Base-by-base conservation (phyloP, 768 basidiomycete genomes). In the Termitomyces sp. region DNA sequence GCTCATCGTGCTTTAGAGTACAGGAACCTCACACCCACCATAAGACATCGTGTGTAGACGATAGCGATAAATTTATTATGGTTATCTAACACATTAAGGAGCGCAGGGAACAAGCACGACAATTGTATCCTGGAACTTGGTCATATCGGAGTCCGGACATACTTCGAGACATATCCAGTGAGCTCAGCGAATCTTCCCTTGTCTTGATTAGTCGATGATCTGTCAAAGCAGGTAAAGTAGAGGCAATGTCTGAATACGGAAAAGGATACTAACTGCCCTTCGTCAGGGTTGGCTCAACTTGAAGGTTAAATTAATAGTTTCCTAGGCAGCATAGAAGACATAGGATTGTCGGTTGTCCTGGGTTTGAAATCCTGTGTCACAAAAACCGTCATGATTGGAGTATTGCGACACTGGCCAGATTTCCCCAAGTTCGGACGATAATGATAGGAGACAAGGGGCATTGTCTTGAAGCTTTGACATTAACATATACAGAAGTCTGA, bases 81-180 rank as follows among this genome's bases (percentile, higher is more conserved):
- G 25, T 25, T 25, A 25, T 25, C 25, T 25, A 25, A 25, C 25
- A 25, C 1, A 25, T 25, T 25, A 25, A 25, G 25, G 25, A 25
- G 25, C 1, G 25, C 25, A 25, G 25, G 25, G 25, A 25, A 25
- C 25, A 25, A 25, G 25, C 25, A 25, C 1, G 25, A 25, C 25
- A 25, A 15, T 38, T 14, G 20, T 53, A 32, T n/a, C 0, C 5
- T 46, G 12, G 3, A 50, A 48, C 47, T 61, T 51, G 55, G 60
- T 61, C 60, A 61, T 25, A 25, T 50, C 55, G 55, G 59, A 48
- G 32, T 31, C 46, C 59, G 42, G 59, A 60, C 54, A 20, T n/a
- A 2, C 38, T 54, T 42, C 36, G 8, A 37, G 34, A n/a, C 31
- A 31, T 34, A 17, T 25, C 7, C 11, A 14, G 11, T 9, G 36